Percentiles rank a stretch among this genome's conserved stretches.
phyloP scores from a whole-genome alignment of 2,329 filamentous ascomycete species.

The Pseudogymnoascus sp. region DNA sequence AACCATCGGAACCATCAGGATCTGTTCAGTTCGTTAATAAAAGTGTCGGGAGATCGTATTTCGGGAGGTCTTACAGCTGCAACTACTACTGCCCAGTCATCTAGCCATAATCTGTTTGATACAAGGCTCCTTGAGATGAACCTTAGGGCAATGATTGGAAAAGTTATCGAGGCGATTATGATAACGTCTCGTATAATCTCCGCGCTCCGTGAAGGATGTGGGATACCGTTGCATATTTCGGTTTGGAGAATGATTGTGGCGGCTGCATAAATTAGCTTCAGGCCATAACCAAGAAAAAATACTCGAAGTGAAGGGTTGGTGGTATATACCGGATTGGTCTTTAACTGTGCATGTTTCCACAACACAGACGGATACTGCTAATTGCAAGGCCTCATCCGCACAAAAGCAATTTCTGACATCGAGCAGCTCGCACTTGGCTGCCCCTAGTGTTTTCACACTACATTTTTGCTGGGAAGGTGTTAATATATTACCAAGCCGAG shows the following conservation, averaged over 20 bases:
- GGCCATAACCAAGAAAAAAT: not conserved
- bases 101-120: constrained; percentile 15
- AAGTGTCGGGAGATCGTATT: not conserved
- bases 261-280: not conserved
- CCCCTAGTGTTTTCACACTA: not conserved
- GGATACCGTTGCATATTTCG: constrained; percentile 14
- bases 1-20: constrained; percentile 16
- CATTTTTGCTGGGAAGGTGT: not conserved
- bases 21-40: constrained; percentile 10
- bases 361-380: constrained; percentile 12
- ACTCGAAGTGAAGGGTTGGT: not conserved
- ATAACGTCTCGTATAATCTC: constrained; percentile 15
- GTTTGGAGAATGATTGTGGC: constrained; percentile 12
- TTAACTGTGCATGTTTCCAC: constrained; percentile 13
- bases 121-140: constrained; percentile 16
- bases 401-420: constrained; percentile 16
- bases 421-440: not conserved
- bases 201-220: constrained; percentile 12
- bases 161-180: constrained; percentile 14
- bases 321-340: constrained; percentile 16
- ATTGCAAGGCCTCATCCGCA: constrained; percentile 14
- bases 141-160: constrained; percentile 15
- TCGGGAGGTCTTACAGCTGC: constrained; percentile 13
- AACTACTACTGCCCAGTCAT: constrained; percentile 16
- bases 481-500: not conserved